phyloP scores from a whole-genome alignment of 768 basidiomycete genomes.

The Tremella fuciformis region DNA sequence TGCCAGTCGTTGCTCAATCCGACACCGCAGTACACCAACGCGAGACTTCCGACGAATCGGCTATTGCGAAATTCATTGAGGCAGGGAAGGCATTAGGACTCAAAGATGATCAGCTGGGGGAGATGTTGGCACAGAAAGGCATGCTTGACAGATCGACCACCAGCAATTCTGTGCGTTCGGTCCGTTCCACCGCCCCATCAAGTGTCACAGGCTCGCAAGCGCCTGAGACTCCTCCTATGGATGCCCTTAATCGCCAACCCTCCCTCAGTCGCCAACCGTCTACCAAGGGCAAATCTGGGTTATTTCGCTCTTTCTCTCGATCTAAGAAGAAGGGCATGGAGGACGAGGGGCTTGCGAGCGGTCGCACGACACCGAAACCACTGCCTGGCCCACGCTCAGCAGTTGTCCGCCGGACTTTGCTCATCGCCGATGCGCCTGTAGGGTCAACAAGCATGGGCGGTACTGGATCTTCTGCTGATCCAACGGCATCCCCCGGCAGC shows the following conservation, averaged over 20 bases:
- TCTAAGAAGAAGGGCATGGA: slow-evolving; percentile 16
- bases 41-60: slow-evolving; percentile 17
- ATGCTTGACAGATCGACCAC: slow-evolving; percentile 22
- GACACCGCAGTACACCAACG: not conserved
- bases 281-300: slow-evolving; percentile 18
- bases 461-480: not conserved
- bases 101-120: slow-evolving; percentile 28
- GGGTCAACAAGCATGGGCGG: slow-evolving; percentile 1
- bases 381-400: slow-evolving; percentile 1
- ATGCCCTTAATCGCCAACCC: not conserved
- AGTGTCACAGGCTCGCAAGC: slow-evolving; percentile 4
- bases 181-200: slow-evolving; percentile 4
- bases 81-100: slow-evolving; percentile 37
- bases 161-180: not conserved
- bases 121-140: slow-evolving; percentile 34
- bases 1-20: not conserved
- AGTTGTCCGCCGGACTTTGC: slow-evolving; percentile 28
- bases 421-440: slow-evolving; percentile 18
- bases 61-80: slow-evolving; percentile 35
- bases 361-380: too few species aligned
- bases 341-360: not conserved
- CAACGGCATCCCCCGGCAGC: slow-evolving; percentile 7
- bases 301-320: slow-evolving; percentile 36
- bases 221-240: slow-evolving; percentile 4
- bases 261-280: slow-evolving; percentile 1